These are phyloP conservation scores for Pterothamnion heteromorphum DNA, from an alignment of 31 red algal genomes.

Conservation along the genomic window DNA sequence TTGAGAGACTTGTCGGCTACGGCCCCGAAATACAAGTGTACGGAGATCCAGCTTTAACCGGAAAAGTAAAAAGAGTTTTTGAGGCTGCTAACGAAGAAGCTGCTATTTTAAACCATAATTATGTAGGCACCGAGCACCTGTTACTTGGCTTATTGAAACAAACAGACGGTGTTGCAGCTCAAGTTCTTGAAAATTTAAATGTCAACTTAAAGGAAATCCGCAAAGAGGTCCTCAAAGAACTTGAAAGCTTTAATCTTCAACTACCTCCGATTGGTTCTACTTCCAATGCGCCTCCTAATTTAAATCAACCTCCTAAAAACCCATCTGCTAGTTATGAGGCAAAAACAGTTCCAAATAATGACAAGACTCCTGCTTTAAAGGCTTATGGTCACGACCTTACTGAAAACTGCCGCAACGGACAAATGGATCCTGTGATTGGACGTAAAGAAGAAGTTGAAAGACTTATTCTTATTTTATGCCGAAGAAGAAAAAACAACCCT, in stretches of 20 bases:
- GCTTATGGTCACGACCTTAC: slow-evolving; percentile 95
- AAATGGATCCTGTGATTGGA: slow-evolving; percentile 97
- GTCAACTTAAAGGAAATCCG: not conserved
- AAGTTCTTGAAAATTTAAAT: slow-evolving; percentile 1
- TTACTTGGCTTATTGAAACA: slow-evolving; percentile 6
- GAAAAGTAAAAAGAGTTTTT: not conserved
- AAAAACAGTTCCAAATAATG: slow-evolving; percentile 3
- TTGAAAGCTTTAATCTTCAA: too few species aligned
- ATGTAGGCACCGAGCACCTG: slow-evolving; percentile 38
- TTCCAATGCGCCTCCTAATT: too few species aligned
- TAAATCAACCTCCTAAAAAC: too few species aligned
- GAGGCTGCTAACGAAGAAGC: not conserved
- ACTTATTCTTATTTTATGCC: slow-evolving; percentile 88
- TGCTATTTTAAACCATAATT: not conserved
- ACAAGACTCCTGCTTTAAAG: slow-evolving; percentile 75
- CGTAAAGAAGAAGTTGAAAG: slow-evolving; percentile 95
- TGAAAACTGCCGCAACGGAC: slow-evolving; percentile 63
- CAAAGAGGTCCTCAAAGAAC: too few species aligned
- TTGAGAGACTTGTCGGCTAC: too few species aligned
- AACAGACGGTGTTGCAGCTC: not conserved
- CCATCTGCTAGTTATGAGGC: too few species aligned
- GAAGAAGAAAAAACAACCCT: slow-evolving; percentile 98
- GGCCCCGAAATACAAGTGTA: too few species aligned
- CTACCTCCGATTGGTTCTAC: too few species aligned
- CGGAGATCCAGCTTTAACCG: too few species aligned